Evolutionary conservation across 345 rosid genomes (phyloP), one percentile per base, ranked within the genome.

Genomic region (Raphanus sativus): DNA sequence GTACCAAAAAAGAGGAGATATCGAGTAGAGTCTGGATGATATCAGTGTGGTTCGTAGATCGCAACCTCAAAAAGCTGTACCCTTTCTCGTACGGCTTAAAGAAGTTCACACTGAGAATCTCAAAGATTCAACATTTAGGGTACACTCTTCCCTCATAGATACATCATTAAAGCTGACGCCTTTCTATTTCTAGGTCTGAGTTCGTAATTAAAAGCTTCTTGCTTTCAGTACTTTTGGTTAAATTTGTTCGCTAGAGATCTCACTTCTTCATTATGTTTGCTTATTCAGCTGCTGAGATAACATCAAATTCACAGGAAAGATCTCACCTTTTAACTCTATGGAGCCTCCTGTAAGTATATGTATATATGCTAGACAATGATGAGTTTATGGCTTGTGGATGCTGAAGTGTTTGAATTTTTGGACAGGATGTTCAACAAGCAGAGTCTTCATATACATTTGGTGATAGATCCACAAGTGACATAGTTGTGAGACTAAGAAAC

Each of bases 401-500:
- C 28, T 42, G 55, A 45, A 48, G 16, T 48, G 55, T 48, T 45
- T 29, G 4, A 25, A 29, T 42, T 36, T 36, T 77, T 71, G 50
- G 34, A 66, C 54, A 81, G 87, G 84, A 77, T 69, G 61, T 38
- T 73, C 77, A 81, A 71, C 77, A 81, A 71, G 83, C 73, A 48
- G 83, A 79, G 83, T 82, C 82, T 56, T 74, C 81, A 16, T 83
- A 80, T 38, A 80, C 70, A 79, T 87, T 91, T 29, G 97, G 94
- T 61, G 96, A 92, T 69, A 74, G 91, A 70, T 86, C 89, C 32
- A 95, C 91, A 62, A 92, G 98, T 73, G 98, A 90, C 83, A 87
- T 92, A 81, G 92, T 92, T 48, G 98, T 89, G 76, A 87, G 99
- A 80, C 71, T 95, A 73, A 85, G 92, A 73, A 92, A 97, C 28